Evolutionary conservation across 805 yeast species (phyloP).

Genomic region (Saturnispora halmiae): DNA sequence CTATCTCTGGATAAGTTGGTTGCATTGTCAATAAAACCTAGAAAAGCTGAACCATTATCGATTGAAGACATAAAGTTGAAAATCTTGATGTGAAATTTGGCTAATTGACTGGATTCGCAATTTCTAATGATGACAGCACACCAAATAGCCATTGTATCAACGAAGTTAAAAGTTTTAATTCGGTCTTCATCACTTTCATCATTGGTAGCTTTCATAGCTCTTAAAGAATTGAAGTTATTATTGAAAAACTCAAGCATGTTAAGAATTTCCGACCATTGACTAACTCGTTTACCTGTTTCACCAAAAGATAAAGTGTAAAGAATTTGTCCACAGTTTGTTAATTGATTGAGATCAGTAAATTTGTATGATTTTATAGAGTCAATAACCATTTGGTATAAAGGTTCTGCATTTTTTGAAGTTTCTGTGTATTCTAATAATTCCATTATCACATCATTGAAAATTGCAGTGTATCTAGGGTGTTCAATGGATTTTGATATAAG

Average conservation of each 20-base stretch:
- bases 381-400: constrained; percentile 34
- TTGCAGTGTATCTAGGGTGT: constrained; percentile 28
- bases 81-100: constrained; percentile 37
- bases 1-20: constrained; percentile 36
- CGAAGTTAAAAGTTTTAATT: constrained; percentile 14
- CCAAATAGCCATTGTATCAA: constrained; percentile 34
- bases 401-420: constrained; percentile 34
- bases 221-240: constrained; percentile 6
- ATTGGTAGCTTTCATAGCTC: too few species aligned
- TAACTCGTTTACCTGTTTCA: constrained; percentile 59
- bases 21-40: constrained; percentile 40
- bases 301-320: constrained; percentile 47
- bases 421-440: constrained; percentile 46
- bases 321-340: constrained; percentile 32
- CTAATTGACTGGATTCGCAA: constrained; percentile 33
- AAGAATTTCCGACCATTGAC: constrained; percentile 37
- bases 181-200: constrained; percentile 12
- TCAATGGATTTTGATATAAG: constrained; percentile 20
- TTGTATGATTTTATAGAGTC: constrained; percentile 12
- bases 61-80: constrained; percentile 33
- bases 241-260: constrained; percentile 15
- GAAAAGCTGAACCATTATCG: constrained; percentile 31
- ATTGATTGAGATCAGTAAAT: constrained; percentile 11
- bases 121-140: constrained; percentile 47
- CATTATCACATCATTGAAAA: constrained; percentile 52